These are phyloP conservation scores for Aspergillus versicolor DNA, from an alignment of 2,329 filamentous ascomycete genomes.

Conservation along the genomic window DNA sequence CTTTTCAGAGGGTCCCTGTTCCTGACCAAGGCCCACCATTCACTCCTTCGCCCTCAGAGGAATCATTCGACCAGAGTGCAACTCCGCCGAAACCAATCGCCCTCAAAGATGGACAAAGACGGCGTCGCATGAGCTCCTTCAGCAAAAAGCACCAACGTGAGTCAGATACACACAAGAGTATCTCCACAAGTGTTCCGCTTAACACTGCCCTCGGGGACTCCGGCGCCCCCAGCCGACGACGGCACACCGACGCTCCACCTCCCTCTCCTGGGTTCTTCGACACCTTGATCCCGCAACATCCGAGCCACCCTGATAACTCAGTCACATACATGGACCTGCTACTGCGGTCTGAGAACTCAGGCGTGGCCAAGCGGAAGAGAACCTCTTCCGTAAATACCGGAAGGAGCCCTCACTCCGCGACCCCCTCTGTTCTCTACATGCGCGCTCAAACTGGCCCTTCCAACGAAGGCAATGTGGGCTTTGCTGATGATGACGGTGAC, in stretches of 20 bases:
- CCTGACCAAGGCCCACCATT: slow-evolving; percentile 33
- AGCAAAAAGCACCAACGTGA: slow-evolving; percentile 25
- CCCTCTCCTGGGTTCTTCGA: slow-evolving; percentile 32
- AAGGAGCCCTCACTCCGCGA: slow-evolving; percentile 11
- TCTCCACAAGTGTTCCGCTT: slow-evolving; percentile 27
- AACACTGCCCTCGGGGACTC: background rate
- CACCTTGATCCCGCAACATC: slow-evolving; percentile 14
- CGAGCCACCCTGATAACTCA: slow-evolving; percentile 14
- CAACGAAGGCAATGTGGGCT: slow-evolving; percentile 19
- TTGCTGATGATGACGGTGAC: slow-evolving; percentile 29
- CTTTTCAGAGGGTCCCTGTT: slow-evolving; percentile 36
- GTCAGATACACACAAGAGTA: slow-evolving; percentile 30
- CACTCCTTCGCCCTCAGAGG: slow-evolving; percentile 30
- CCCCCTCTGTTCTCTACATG: slow-evolving; percentile 32
- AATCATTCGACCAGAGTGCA: slow-evolving; percentile 21
- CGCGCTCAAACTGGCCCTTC: slow-evolving; percentile 32
- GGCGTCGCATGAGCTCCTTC: slow-evolving; percentile 33
- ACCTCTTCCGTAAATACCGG: slow-evolving; percentile 12
- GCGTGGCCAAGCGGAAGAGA: slow-evolving; percentile 2
- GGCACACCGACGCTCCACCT: slow-evolving; percentile 43
- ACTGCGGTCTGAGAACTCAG: slow-evolving; percentile 20
- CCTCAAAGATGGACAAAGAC: slow-evolving; percentile 32
- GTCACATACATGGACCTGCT: slow-evolving; percentile 33
- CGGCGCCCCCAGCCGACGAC: slow-evolving; percentile 26
- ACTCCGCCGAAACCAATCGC: slow-evolving; percentile 22